Evolutionary conservation across 345 rosid species (phyloP).

Genomic region (Brassica rapa): DNA sequence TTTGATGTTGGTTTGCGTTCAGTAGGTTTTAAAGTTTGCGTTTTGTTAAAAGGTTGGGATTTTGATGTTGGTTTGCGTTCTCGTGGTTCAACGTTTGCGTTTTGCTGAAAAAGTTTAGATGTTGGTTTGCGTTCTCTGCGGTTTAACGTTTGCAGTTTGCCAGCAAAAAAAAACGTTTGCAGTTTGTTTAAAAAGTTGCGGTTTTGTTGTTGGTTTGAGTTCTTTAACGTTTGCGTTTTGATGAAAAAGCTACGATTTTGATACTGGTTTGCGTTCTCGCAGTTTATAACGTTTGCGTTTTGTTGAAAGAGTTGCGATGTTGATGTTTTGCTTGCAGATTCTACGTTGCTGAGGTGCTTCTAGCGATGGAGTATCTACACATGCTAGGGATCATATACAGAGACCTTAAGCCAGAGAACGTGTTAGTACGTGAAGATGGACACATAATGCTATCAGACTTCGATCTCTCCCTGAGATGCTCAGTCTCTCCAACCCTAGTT

Average conservation of each 20-base stretch:
- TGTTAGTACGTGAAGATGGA: conserved; percentile 75
- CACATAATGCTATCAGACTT: conserved; percentile 86
- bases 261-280: neutral
- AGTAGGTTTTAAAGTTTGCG: neutral
- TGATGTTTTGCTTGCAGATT: conserved; percentile 50
- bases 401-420: conserved; percentile 87
- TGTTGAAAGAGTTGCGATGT: neutral
- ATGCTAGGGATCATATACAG: conserved; percentile 89
- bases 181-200: no score
- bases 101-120: neutral
- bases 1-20: neutral
- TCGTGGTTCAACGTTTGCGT: neutral
- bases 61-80: neutral
- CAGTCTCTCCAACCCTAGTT: conserved; percentile 64
- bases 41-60: no score
- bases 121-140: no score
- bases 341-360: conserved; percentile 84
- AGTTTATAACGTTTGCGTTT: neutral
- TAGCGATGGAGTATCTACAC: conserved; percentile 84
- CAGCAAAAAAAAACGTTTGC: no score
- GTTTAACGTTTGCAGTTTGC: no score
- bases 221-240: no score
- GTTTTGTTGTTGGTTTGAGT: no score
- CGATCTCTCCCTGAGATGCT: conserved; percentile 74
- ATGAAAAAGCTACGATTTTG: neutral